phyloP scores from a whole-genome alignment of 75 land plant genomes.

The Sequoia sempervirens region DNA sequence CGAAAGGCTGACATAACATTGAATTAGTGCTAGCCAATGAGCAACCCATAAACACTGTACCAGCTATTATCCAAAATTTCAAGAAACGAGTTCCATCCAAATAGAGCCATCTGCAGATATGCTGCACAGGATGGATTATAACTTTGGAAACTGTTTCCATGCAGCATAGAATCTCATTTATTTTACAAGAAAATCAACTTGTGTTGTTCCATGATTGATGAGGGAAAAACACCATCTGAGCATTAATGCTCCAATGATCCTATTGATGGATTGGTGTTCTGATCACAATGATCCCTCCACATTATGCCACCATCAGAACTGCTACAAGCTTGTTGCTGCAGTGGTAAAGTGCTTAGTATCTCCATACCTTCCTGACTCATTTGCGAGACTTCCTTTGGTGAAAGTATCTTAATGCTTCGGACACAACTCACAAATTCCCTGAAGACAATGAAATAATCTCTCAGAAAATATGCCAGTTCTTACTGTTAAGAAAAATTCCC shows the following conservation, averaged over 20 bases:
- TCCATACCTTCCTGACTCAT: constrained; percentile 82
- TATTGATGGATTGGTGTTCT: constrained; percentile 26
- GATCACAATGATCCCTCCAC: constrained; percentile 62
- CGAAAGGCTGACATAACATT: neutral
- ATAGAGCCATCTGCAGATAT: neutral
- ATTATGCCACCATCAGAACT: constrained; percentile 68
- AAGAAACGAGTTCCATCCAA: neutral
- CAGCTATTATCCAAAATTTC: neutral
- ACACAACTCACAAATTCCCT: constrained; percentile 96
- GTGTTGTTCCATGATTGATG: neutral
- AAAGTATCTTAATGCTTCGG: constrained; percentile 85
- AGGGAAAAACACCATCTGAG: neutral
- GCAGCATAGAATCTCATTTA: neutral
- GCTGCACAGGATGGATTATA: neutral
- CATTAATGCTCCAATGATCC: constrained; percentile 27
- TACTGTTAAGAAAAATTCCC: neutral
- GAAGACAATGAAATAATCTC: constrained; percentile 7
- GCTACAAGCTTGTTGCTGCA: constrained; percentile 76
- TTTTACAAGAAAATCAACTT: neutral
- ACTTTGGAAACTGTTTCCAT: neutral
- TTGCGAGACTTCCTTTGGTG: constrained; percentile 81
- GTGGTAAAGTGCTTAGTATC: constrained; percentile 30
- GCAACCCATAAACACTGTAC: neutral
- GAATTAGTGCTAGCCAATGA: neutral
- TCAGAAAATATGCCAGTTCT: neutral